Evolutionary conservation across 306 rosid genomes (phyloP), one percentile per base, ranked within the genome.

Genomic region (Castanea sativa): DNA sequence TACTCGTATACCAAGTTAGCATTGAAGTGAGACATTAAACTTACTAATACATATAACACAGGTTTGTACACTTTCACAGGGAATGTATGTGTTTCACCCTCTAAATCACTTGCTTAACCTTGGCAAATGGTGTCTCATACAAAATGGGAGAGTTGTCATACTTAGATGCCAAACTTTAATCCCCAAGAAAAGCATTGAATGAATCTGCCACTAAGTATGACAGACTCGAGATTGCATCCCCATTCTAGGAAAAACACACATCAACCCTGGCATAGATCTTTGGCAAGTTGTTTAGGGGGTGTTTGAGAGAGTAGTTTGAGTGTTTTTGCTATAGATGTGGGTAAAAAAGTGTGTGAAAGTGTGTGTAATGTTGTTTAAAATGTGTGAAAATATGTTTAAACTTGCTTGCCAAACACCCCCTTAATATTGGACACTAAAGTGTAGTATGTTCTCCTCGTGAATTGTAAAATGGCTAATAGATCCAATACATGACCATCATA

Each of bases 391-490:
- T 25, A 1, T 25, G 27, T 25, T 25, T 25, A 25, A 25, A 25
- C 27, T 25, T 1, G 27, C 27, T 25, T 25, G 27, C 27, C 27
- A 25, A 25, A 25, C 27, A 25, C 1, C 27, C 27, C 27, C 27
- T 25, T 1, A 41, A 92, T 92, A 25, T 83, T 81, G 73, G 91
- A 92, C 6, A 95, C 91, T 27, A 87, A 90, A 93, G 85, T 87
- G 97, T 91, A 92, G 84, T 92, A 91, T 73, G 99, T 92, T 83
- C 93, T 97, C 0, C 97, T 94, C n/a, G 99, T 94, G 69, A 85
- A 90, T 80, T 91, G 97, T 73, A 94, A 84, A 83, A 77, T 87
- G 10, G 95, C 99, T 7, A 92, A 83, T 23, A 93, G 91, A 87
- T 94, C 99, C 83, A 94, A 84, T 68, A 90, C 99, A 75, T 90